These are phyloP conservation scores for Suillus occidentalis DNA, from an alignment of 768 basidiomycete species.

Conservation along the genomic window DNA sequence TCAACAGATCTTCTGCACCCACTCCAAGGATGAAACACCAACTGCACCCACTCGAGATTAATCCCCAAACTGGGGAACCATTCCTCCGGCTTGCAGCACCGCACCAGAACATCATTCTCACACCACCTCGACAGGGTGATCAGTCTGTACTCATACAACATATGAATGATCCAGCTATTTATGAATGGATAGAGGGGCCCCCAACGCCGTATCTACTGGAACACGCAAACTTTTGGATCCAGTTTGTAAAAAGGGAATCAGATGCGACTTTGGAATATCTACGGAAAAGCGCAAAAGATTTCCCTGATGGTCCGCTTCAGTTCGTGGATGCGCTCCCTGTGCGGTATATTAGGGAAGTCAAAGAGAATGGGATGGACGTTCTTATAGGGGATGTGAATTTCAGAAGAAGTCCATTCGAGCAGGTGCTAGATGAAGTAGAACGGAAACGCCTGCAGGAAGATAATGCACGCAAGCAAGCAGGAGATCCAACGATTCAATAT, in stretches of 20 bases:
- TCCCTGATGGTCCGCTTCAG: conserved; percentile 27
- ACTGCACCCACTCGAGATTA: conserved; percentile 41
- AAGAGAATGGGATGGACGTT: conserved; percentile 52
- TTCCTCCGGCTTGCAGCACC: conserved; percentile 55
- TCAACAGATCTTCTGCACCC: background rate
- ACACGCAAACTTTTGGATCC: conserved; percentile 41
- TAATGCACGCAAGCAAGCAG: conserved; percentile 42
- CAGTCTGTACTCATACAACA: conserved; percentile 34
- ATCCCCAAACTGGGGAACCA: conserved; percentile 46
- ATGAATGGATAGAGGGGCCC: conserved; percentile 43
- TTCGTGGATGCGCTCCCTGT: conserved; percentile 50
- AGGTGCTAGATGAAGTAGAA: conserved; percentile 37
- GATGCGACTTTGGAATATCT: conserved; percentile 22
- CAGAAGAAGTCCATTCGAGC: conserved; percentile 25
- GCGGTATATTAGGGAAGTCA: conserved; percentile 50
- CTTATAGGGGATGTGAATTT: conserved; percentile 46
- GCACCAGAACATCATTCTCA: conserved; percentile 55
- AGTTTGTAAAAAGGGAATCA: conserved; percentile 18
- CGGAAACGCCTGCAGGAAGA: conserved; percentile 34
- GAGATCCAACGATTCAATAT: conserved; percentile 61
- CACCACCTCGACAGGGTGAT: conserved; percentile 53
- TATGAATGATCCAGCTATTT: conserved; percentile 53
- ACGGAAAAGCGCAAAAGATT: conserved; percentile 15
- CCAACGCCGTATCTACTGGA: conserved; percentile 54
- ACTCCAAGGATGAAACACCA: conserved; percentile 15